Evolutionary conservation across 2,329 filamentous ascomycete species (phyloP).

Genomic region (Bretziella fagacearum): DNA sequence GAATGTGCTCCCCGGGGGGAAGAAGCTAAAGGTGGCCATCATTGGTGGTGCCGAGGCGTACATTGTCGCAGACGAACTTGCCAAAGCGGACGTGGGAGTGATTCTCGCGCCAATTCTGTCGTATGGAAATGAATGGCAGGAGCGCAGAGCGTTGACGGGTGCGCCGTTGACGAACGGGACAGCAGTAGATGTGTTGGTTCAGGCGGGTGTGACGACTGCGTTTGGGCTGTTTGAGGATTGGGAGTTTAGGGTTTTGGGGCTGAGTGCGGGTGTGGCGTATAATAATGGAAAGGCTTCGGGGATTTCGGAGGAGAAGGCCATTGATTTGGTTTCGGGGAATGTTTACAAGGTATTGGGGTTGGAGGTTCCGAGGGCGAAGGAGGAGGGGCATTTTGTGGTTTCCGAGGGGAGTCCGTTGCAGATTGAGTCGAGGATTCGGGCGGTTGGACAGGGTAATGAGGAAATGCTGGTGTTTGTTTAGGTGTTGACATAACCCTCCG

Average conservation of each 20-base stretch:
- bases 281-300: slow-evolving; percentile 35
- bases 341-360: slow-evolving; percentile 41
- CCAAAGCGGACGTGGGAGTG: slow-evolving; percentile 38
- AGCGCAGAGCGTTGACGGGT: slow-evolving; percentile 43
- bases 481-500: too few species aligned
- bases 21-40: slow-evolving; percentile 35
- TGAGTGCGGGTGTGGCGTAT: slow-evolving; percentile 42
- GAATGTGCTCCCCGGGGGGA: slow-evolving; percentile 12
- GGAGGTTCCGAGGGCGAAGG: slow-evolving; percentile 19
- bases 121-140: slow-evolving; percentile 39
- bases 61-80: slow-evolving; percentile 41
- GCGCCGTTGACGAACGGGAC: slow-evolving; percentile 51
- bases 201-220: slow-evolving; percentile 40
- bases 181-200: slow-evolving; percentile 37
- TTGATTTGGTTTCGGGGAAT: slow-evolving; percentile 40
- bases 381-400: slow-evolving; percentile 38
- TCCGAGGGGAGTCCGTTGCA: slow-evolving; percentile 47
- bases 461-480: slow-evolving; percentile 12
- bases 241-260: slow-evolving; percentile 40
- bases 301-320: slow-evolving; percentile 35
- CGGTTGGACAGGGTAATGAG: slow-evolving; percentile 25
- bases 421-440: slow-evolving; percentile 38
- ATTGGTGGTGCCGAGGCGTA: slow-evolving; percentile 47
- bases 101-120: slow-evolving; percentile 43
- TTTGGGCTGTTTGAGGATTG: slow-evolving; percentile 46